Conservation (phyloP, 805 yeast genomes). For the Babjeviella inositovora region DNA sequence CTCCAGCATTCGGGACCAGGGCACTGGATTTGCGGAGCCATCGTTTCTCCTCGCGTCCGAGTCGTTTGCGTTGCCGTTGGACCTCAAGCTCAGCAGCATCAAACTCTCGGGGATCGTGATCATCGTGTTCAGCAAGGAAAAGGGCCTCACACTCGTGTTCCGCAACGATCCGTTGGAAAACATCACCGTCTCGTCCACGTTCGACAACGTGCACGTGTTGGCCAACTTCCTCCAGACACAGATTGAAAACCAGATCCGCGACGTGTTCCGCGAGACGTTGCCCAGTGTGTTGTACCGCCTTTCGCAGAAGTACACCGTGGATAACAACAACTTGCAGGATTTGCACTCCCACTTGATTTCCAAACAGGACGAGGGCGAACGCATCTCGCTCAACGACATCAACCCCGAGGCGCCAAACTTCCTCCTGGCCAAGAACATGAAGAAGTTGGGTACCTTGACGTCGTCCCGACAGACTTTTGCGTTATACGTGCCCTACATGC, state of each 20-base stretch:
- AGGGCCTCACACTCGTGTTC: slow-evolving; percentile 77
- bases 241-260: slow-evolving; percentile 68
- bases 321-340: slow-evolving; percentile 13
- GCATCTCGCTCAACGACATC: slow-evolving; percentile 25
- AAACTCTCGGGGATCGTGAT: slow-evolving; percentile 69
- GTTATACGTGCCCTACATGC: slow-evolving; percentile 43
- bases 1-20: slow-evolving; percentile 11
- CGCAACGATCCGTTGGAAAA: slow-evolving; percentile 80
- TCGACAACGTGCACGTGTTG: slow-evolving; percentile 69
- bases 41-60: slow-evolving; percentile 47
- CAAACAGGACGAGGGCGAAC: slow-evolving; percentile 15
- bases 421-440: slow-evolving; percentile 43
- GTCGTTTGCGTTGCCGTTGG: slow-evolving; percentile 65
- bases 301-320: slow-evolving; percentile 46
- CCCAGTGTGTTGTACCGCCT: slow-evolving; percentile 70
- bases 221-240: slow-evolving; percentile 74
- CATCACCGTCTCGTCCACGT: slow-evolving; percentile 73
- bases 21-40: slow-evolving; percentile 43
- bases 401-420: slow-evolving; percentile 46
- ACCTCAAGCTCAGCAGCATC: slow-evolving; percentile 57
- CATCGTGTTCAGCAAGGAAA: slow-evolving; percentile 65
- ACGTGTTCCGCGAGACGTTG: slow-evolving; percentile 67
- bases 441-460: slow-evolving; percentile 49
- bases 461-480: slow-evolving; percentile 71
- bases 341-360: slow-evolving; percentile 15